phyloP scores from a whole-genome alignment of 805 yeast species.

The Myxozyma melibiosi region DNA sequence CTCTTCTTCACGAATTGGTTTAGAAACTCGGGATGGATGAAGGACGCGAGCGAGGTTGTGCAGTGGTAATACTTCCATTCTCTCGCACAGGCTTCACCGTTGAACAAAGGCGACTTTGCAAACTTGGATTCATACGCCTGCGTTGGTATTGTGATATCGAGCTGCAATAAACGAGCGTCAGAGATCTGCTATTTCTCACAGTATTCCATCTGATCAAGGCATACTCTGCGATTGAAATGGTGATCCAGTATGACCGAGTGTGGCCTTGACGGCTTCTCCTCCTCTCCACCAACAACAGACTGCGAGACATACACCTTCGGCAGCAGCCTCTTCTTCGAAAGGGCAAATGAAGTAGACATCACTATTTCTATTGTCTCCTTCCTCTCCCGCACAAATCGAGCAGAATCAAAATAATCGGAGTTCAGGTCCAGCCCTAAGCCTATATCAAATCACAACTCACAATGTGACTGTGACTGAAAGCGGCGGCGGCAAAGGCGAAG shows the following conservation, averaged over 20 bases:
- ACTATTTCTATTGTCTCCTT: too few species aligned
- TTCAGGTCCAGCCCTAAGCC: slow-evolving; percentile 12
- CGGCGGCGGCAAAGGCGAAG: too few species aligned
- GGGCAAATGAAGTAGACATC: slow-evolving; percentile 32
- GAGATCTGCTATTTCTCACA: too few species aligned
- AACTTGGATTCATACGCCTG: slow-evolving; percentile 7
- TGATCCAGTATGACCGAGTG: slow-evolving; percentile 18
- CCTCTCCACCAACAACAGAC: neutral
- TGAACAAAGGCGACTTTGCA: slow-evolving; percentile 1
- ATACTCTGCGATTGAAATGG: slow-evolving; percentile 27
- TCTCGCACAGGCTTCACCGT: slow-evolving; percentile 4
- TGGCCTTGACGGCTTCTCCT: slow-evolving; percentile 4
- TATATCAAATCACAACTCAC: neutral
- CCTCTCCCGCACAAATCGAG: neutral
- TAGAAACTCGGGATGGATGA: slow-evolving; percentile 22
- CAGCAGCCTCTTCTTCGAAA: slow-evolving; percentile 12
- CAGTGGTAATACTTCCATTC: slow-evolving; percentile 24
- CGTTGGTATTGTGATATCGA: slow-evolving; percentile 18
- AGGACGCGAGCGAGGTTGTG: slow-evolving; percentile 18
- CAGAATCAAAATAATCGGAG: too few species aligned
- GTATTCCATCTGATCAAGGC: neutral
- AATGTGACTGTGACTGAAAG: neutral
- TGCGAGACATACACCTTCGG: slow-evolving; percentile 29
- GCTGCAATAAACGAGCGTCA: slow-evolving; percentile 2
- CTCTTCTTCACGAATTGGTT: slow-evolving; percentile 26